Evolutionary conservation across 495 filamentous ascomycete genomes (phyloP), one percentile per base, ranked within the genome.

Genomic region (Talaromyces adpressus): DNA sequence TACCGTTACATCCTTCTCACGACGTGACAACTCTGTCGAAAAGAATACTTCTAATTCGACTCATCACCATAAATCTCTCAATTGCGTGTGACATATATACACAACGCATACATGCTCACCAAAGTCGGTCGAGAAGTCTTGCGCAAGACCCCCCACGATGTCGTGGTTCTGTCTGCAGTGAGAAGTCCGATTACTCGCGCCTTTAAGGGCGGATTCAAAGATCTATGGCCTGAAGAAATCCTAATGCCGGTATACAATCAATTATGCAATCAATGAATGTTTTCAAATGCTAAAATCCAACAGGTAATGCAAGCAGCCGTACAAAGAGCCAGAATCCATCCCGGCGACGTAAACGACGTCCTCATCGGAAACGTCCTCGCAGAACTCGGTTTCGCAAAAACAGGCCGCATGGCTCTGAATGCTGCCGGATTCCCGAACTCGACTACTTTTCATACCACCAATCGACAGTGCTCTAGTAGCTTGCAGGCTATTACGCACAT

Each of bases 391-490:
- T 89, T 90, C 61, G 84, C 83, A 63, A 95, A 95, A 77, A 90
- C 89, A 14, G 89, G 87, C 62, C 91, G 92, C 58, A 88, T 89
- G 59, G 90, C 92, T 4, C 77, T 88, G 23, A 90, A 95, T 64
- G 88, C 89, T 34, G 91, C 92, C 53, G 92, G 92, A 58, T 91
- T 93, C 78, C 92, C 92, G 59, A 91, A 91, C 73, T 92, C 91
- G 14, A 83, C 87, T 34, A 81, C 82, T 64, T 87, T 87, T 61
- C 89, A 82, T 63, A 86, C 85, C 61, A 79, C 90, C 39, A 96
- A 96, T 78, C 86, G 92, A 62, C 93, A 94, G 79, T 96, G 92
- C 78, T 92, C 89, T 23, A 93, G 90, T 4, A 91, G 92, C 63
- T 85, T 96, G 29, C 90, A 94, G 71, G 91, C 92, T 32, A 86